Evolutionary conservation across 257 asterid genomes (phyloP), one percentile per base, ranked within the genome.

Genomic region (Perilla frutescens): DNA sequence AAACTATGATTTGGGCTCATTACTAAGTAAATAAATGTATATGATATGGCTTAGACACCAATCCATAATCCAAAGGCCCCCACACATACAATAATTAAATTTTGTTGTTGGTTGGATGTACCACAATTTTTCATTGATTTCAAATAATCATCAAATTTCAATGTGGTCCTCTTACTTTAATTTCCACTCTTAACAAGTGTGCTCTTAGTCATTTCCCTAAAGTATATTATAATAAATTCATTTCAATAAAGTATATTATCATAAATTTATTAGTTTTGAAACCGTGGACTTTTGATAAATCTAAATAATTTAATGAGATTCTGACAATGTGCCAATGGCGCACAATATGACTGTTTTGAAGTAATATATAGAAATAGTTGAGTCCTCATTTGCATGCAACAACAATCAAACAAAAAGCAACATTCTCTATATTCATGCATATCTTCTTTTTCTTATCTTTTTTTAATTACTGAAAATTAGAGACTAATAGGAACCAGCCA

Each of bases 141-240:
- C 5, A 57, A 58, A 7, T 34, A 9, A 59, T 44, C 10, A 45
- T 13, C 15, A 39, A 49, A 60, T 47, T 62, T 44, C 7, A 55
- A 55, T 74, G 72, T 29, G 43, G 31, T 55, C 41, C 26, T 53
- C 72, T 31, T 55, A 3, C 60, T 32, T 31, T 55, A 3, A 51
- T 32, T 74, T 65, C 66, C 61, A 64, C 78, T 73, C 59, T 63
- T 20, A 3, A 3, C 31, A 43, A 55, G 36, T 41, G 72, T 45
- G 53, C 58, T 71, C 67, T 74, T 55, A 50, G 39, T 56, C 77
- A 73, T n/a, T 65, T 63, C 29, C 39, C 5, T 20, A 39, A 54
- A 69, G 41, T 13, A 50, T 39, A 12, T 40, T 62, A 70, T 37
- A 36, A 56, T 36, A 12, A 31, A 8, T 9, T 20, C 3, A 34